Conservation (phyloP, 108 stramenopile genomes). For the Cyclotella sp. region DNA sequence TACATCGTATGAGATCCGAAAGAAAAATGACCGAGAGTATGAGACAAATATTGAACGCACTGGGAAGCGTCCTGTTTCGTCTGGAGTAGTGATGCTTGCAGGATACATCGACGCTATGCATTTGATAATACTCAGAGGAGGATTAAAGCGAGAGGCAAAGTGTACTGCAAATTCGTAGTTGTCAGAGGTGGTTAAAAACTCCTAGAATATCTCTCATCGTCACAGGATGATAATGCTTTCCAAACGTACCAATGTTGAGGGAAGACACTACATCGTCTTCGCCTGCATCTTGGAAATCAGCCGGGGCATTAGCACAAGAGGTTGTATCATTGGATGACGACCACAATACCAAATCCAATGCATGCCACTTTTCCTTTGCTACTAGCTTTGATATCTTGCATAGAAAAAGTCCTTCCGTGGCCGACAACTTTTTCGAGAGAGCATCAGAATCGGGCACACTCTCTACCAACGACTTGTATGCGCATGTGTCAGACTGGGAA, state of each 20-base stretch:
- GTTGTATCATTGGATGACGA: no score
- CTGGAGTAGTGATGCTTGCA: constrained; percentile 13
- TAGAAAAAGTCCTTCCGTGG: no score
- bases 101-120: constrained; percentile 20
- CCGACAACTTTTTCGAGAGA: no score
- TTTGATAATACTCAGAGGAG: constrained; percentile 17
- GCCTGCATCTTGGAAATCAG: neutral
- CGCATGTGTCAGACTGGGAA: no score
- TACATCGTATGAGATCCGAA: neutral
- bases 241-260: neutral
- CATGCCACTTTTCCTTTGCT: no score
- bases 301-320: no score
- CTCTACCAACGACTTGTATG: no score
- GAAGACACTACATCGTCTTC: neutral
- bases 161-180: constrained; percentile 2
- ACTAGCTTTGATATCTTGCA: no score
- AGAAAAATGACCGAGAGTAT: neutral
- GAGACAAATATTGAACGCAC: neutral
- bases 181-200: neutral
- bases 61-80: constrained; percentile 24
- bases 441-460: no score
- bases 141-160: constrained; percentile 28
- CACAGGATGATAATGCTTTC: neutral
- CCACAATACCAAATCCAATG: no score
- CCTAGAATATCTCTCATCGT: neutral